These are phyloP conservation scores for Leccinum proliferum DNA, from an alignment of 1,284 basidiomycete genomes.

Conservation along the genomic window DNA sequence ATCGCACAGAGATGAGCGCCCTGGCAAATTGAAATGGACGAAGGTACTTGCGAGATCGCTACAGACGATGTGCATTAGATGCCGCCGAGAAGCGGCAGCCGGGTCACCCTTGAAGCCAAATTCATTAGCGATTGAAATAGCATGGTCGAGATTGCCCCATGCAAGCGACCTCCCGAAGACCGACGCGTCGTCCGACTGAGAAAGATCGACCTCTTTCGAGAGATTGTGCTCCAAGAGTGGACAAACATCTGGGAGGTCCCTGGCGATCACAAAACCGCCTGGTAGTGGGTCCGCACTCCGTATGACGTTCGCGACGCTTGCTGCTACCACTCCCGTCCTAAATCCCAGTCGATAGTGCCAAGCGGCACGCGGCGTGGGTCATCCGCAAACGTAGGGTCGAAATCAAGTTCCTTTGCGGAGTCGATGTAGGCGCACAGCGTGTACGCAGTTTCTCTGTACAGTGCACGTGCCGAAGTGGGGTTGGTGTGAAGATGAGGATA, in stretches of 20 bases:
- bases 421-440: constrained; percentile 52
- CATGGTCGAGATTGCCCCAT: constrained; percentile 55
- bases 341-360: constrained; percentile 61
- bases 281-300: background rate
- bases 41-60: constrained; percentile 61
- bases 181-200: no score
- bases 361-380: background rate
- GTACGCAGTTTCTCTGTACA: constrained; percentile 69
- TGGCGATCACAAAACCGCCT: constrained; percentile 46
- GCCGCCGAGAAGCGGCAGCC: constrained; percentile 9
- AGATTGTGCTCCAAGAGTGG: constrained; percentile 52
- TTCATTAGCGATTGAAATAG: constrained; percentile 33
- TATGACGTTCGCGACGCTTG: constrained; percentile 37
- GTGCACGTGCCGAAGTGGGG: background rate
- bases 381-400: constrained; percentile 54
- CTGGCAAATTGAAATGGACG: constrained; percentile 1
- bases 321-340: constrained; percentile 62
- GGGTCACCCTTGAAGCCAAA: constrained; percentile 25
- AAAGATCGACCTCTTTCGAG: background rate
- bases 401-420: constrained; percentile 32
- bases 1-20: background rate
- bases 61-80: constrained; percentile 60
- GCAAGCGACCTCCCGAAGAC: constrained; percentile 46
- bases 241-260: constrained; percentile 70
- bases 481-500: background rate